These are phyloP conservation scores for Phyllostachys edulis DNA, from an alignment of 176 grass and related monocot genomes.

Conservation along the genomic window DNA sequence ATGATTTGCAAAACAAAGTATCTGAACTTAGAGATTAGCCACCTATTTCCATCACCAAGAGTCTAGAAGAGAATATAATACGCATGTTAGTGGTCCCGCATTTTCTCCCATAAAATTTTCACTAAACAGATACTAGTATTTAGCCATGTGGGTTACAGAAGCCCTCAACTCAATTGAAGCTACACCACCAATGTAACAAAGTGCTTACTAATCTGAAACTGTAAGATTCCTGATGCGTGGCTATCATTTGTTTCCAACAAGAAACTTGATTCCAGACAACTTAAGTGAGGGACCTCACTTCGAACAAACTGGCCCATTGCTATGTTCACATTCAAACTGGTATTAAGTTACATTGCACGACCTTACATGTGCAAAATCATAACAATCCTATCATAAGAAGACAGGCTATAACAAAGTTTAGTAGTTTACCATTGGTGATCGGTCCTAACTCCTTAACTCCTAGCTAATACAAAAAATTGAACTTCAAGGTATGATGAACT, in stretches of 20 bases:
- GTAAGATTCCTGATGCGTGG: not conserved
- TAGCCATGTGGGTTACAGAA: too few species aligned
- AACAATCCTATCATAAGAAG: not conserved
- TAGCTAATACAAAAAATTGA: not conserved
- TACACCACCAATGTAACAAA: too few species aligned
- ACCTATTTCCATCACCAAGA: too few species aligned
- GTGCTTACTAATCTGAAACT: not conserved
- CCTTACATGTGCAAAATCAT: not conserved
- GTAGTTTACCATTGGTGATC: not conserved
- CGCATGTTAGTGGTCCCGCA: too few species aligned
- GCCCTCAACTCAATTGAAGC: too few species aligned
- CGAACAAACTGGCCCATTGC: not conserved
- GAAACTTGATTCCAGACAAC: not conserved
- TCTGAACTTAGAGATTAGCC: not conserved
- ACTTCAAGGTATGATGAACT: not conserved
- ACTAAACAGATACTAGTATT: too few species aligned
- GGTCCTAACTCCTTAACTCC: not conserved
- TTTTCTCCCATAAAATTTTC: too few species aligned
- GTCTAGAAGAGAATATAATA: too few species aligned
- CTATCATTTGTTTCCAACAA: slow-evolving; percentile 11
- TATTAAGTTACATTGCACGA: not conserved
- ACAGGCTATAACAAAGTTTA: not conserved
- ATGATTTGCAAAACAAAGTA: not conserved
- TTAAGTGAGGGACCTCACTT: not conserved
- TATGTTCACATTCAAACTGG: not conserved